Percentiles rank a stretch among this genome's conserved stretches.
phyloP scores from a whole-genome alignment of 805 yeast genomes.

The Ogataea pini region DNA sequence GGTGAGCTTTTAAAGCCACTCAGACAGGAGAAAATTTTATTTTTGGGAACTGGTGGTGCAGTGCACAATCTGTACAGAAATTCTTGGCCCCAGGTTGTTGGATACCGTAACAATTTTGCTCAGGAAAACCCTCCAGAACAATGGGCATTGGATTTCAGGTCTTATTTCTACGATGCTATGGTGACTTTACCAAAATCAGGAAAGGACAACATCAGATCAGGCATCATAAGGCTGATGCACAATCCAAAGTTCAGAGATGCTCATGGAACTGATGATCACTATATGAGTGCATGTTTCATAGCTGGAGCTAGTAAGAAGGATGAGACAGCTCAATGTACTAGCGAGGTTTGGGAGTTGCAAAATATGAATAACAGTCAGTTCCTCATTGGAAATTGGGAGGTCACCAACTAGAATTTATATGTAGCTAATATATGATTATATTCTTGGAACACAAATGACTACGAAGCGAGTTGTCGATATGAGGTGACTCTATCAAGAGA shows the following conservation, averaged over 20 bases:
- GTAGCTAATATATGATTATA: too few relatives aligned
- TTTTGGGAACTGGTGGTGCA: conserved; percentile 14
- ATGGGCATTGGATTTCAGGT: conserved; percentile 13
- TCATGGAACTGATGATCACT: conserved; percentile 14
- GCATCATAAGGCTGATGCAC: conserved; percentile 10
- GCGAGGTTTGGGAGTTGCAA: conserved; percentile 14
- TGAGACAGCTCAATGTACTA: conserved; percentile 9
- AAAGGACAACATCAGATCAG: conserved; percentile 4
- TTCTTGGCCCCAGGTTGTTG: conserved; percentile 12
- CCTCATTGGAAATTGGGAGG: conserved; percentile 8
- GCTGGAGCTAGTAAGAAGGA: conserved; percentile 9
- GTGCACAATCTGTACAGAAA: conserved; percentile 12
- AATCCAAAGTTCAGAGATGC: conserved; percentile 13
- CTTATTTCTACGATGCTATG: conserved; percentile 10
- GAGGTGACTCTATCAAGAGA: too few relatives aligned
- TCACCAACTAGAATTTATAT: too few relatives aligned
- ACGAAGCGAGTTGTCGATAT: too few relatives aligned
- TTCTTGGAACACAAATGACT: background rate
- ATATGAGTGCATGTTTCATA: conserved; percentile 15
- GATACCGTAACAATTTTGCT: conserved; percentile 12
- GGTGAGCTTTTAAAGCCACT: conserved; percentile 9
- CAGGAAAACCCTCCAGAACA: conserved; percentile 13
- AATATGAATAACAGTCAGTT: conserved; percentile 15
- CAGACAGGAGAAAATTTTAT: conserved; percentile 8
- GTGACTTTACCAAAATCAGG: conserved; percentile 9